phyloP scores from a whole-genome alignment of 2,329 filamentous ascomycete species.

The Colletotrichum acutatum region DNA sequence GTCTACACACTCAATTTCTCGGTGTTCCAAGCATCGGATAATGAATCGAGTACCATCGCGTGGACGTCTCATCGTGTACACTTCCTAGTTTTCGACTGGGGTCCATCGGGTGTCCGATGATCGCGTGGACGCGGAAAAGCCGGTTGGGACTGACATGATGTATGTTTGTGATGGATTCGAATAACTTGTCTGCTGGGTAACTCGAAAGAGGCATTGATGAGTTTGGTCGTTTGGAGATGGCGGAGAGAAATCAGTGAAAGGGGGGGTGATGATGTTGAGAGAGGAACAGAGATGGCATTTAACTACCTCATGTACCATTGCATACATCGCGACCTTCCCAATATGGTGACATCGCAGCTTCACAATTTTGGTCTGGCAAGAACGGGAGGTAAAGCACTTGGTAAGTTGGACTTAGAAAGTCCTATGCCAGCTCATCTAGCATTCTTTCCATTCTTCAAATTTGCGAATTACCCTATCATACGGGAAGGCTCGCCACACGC shows the following conservation, averaged over 20 bases:
- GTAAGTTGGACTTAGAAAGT: not conserved
- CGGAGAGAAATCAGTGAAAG: not conserved
- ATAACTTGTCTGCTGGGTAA: not conserved
- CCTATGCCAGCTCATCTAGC: not conserved
- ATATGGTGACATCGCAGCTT: not conserved
- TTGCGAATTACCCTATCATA: no score
- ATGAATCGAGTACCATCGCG: not conserved
- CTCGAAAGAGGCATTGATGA: fast-evolving
- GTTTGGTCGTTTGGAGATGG: not conserved
- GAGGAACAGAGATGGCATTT: not conserved
- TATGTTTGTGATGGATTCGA: not conserved
- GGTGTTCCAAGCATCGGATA: not conserved
- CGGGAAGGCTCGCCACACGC: no score
- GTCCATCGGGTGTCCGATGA: not conserved
- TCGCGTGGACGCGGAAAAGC: not conserved
- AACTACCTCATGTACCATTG: not conserved
- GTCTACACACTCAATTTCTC: not conserved
- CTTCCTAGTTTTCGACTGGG: not conserved
- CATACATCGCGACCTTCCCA: not conserved
- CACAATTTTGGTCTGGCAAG: not conserved
- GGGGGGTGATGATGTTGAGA: not conserved
- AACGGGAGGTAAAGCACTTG: not conserved
- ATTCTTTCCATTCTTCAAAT: not conserved
- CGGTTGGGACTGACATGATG: not conserved
- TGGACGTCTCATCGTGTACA: not conserved